Conservation (phyloP, 1,284 basidiomycete genomes). For the Athelia sp. region DNA sequence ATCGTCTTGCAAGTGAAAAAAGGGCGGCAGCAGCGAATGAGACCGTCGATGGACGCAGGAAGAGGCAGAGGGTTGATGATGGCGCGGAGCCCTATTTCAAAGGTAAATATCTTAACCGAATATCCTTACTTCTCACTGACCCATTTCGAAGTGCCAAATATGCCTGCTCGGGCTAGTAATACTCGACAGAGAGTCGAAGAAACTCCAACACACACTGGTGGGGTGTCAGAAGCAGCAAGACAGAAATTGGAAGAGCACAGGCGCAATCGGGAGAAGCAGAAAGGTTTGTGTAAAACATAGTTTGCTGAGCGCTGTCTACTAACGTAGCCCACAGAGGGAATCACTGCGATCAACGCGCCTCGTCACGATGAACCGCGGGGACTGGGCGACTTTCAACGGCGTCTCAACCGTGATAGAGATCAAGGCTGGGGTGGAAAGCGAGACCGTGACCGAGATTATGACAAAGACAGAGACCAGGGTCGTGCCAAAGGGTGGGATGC, state of each 20-base stretch:
- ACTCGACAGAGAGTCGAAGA: conserved; percentile 77
- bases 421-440: conserved; percentile 21
- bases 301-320: too few relatives aligned
- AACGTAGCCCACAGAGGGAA: conserved; percentile 48
- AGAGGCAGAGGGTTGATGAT: conserved; percentile 62
- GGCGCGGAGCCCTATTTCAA: conserved; percentile 75
- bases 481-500: background rate
- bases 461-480: conserved; percentile 4
- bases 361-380: conserved; percentile 49
- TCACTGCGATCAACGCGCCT: conserved; percentile 48
- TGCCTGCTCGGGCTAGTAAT: conserved; percentile 59
- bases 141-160: conserved; percentile 55
- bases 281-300: too few relatives aligned
- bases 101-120: conserved; percentile 41
- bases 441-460: conserved; percentile 3
- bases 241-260: conserved; percentile 74
- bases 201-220: conserved; percentile 91
- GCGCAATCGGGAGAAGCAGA: conserved; percentile 60
- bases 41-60: conserved; percentile 48
- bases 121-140: conserved; percentile 4
- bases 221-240: conserved; percentile 73
- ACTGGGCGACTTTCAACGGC: conserved; percentile 30
- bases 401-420: conserved; percentile 29
- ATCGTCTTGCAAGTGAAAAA: conserved; percentile 85
- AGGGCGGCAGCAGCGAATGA: conserved; percentile 50